Evolutionary conservation across 768 basidiomycete species (phyloP).

Genomic region (Rhodotorula paludigena): DNA sequence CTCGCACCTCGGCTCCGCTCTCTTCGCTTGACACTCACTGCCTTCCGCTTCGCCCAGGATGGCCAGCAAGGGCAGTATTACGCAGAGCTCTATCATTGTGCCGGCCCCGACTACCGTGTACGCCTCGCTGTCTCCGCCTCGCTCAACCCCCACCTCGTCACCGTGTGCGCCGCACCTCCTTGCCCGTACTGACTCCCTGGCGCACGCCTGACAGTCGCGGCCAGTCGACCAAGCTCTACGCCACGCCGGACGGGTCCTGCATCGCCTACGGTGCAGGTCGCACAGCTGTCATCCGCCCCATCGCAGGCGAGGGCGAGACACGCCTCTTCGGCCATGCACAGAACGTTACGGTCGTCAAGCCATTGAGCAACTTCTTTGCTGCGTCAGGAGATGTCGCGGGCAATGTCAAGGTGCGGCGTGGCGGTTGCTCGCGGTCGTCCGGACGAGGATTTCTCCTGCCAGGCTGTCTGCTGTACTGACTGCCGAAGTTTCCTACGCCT

Average conservation of each 20-base stretch:
- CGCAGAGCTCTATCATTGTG: neutral
- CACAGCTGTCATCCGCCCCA: slow-evolving; percentile 25
- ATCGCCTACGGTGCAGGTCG: slow-evolving; percentile 29
- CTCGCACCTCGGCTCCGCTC: neutral
- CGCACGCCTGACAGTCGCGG: slow-evolving; percentile 14
- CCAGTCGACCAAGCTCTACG: slow-evolving; percentile 26
- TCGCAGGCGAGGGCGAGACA: neutral
- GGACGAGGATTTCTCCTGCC: no score
- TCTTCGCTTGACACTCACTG: neutral
- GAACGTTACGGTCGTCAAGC: slow-evolving; percentile 18
- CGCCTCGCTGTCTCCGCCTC: neutral
- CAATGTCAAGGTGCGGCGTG: slow-evolving; percentile 50
- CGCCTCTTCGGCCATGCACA: slow-evolving; percentile 17
- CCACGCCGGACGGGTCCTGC: slow-evolving; percentile 14
- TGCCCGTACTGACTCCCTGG: neutral
- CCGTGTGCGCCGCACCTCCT: neutral
- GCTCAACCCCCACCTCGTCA: neutral
- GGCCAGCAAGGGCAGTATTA: neutral
- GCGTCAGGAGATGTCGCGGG: slow-evolving; percentile 82
- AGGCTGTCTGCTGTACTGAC: no score
- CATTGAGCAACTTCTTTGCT: slow-evolving; percentile 61
- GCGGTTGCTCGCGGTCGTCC: neutral
- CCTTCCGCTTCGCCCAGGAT: neutral
- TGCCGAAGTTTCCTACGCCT: neutral
- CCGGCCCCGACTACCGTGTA: neutral